phyloP scores from a whole-genome alignment of 768 basidiomycete genomes.

The Mycena vulgaris region DNA sequence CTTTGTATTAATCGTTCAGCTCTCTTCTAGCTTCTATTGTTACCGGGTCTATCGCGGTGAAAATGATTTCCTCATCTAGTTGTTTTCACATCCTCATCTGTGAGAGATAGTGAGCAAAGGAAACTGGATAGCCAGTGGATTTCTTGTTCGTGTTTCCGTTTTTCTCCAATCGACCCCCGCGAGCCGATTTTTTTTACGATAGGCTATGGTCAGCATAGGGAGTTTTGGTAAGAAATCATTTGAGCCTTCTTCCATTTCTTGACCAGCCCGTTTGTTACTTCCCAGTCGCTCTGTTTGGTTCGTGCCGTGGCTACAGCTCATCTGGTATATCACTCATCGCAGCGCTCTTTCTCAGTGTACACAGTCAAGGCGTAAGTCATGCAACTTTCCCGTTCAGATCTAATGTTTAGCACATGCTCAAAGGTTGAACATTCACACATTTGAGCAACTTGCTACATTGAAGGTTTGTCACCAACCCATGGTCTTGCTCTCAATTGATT shows the following conservation, averaged over 20 bases:
- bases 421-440: background rate
- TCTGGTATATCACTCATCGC: too few relatives aligned
- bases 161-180: background rate
- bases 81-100: background rate
- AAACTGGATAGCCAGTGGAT: constrained; percentile 9
- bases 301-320: too few relatives aligned
- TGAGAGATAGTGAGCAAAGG: constrained; percentile 28
- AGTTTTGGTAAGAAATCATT: too few relatives aligned
- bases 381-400: too few relatives aligned
- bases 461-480: constrained; percentile 1
- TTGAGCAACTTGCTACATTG: background rate
- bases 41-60: constrained; percentile 19
- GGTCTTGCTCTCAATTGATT: background rate
- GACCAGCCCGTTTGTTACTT: too few relatives aligned
- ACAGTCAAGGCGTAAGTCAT: too few relatives aligned
- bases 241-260: too few relatives aligned
- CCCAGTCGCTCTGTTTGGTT: too few relatives aligned
- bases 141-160: constrained; percentile 11
- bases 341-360: too few relatives aligned
- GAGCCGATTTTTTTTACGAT: background rate
- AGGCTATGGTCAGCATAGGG: background rate
- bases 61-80: background rate
- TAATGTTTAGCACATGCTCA: too few relatives aligned
- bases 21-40: constrained; percentile 6
- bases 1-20: background rate